Conservation (phyloP, 768 basidiomycete species). For the Rhodotorula graminis region DNA sequence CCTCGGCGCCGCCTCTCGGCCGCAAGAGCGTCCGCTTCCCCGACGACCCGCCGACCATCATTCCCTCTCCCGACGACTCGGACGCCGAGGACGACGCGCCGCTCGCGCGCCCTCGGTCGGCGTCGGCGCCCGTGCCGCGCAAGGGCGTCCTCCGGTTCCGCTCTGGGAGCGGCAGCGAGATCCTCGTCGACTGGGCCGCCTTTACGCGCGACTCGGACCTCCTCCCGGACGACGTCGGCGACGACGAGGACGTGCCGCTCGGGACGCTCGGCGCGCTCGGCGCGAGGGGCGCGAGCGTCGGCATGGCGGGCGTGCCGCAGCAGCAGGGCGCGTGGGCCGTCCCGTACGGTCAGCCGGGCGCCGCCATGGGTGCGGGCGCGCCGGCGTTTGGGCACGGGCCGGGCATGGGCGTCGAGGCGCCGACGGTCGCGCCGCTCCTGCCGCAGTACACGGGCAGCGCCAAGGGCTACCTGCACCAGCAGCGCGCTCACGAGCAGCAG, state of each 20-base stretch:
- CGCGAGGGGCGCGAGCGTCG: slow-evolving; percentile 19
- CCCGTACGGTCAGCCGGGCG: not conserved
- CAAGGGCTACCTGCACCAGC: slow-evolving; percentile 27
- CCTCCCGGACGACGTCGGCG: not conserved
- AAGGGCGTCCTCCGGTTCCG: slow-evolving; percentile 6
- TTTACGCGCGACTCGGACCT: slow-evolving; percentile 5
- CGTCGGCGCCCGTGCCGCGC: not conserved
- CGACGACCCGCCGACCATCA: not conserved
- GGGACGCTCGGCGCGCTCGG: slow-evolving; percentile 24
- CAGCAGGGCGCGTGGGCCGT: not conserved
- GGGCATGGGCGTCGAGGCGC: not conserved
- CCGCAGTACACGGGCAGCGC: slow-evolving; percentile 32
- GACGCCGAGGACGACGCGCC: not conserved
- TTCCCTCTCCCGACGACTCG: slow-evolving; percentile 7
- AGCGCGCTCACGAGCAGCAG: slow-evolving; percentile 1
- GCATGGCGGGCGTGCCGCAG: slow-evolving; percentile 15
- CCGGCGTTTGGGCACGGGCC: not conserved
- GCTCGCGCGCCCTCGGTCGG: not conserved
- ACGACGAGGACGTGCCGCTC: slow-evolving; percentile 25
- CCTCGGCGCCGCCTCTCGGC: not conserved
- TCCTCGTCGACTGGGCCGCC: slow-evolving; percentile 31
- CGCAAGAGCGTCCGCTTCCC: slow-evolving; percentile 23
- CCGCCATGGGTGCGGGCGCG: not conserved
- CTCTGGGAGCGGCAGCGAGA: not conserved
- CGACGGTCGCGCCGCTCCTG: slow-evolving; percentile 16